Percentiles rank a stretch among this genome's conserved stretches.
Evolutionary conservation across 441 rosid species (phyloP).

Genomic region (Gossypium davidsonii): DNA sequence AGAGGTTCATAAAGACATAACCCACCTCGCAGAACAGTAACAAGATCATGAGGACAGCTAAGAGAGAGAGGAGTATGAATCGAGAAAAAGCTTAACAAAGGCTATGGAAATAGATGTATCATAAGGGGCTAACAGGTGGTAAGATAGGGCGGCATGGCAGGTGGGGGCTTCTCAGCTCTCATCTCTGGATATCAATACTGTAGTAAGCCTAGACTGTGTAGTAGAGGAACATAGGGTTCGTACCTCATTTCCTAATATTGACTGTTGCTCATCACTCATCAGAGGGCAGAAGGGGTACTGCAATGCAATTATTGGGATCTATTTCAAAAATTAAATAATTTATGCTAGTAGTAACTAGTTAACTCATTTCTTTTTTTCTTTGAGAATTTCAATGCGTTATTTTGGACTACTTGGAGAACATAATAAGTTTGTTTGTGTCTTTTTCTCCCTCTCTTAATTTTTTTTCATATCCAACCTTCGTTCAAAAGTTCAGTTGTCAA

Average conservation of each 20-base stretch:
- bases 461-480: neutral
- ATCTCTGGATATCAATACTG: neutral
- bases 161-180: conserved; percentile 6
- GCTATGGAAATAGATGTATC: conserved; percentile 23
- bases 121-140: conserved; percentile 29
- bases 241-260: neutral
- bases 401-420: neutral
- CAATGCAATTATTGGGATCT: conserved; percentile 18
- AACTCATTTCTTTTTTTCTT: neutral
- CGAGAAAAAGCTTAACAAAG: conserved; percentile 13
- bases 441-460: neutral
- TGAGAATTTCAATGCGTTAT: conserved; percentile 20
- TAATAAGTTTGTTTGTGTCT: neutral
- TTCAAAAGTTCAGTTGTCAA: conserved; percentile 25
- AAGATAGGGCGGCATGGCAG: conserved; percentile 36
- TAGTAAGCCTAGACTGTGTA: neutral
- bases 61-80: conserved; percentile 19
- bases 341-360: neutral
- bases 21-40: conserved; percentile 22
- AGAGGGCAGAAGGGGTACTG: neutral
- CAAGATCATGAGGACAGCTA: conserved; percentile 39
- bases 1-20: neutral
- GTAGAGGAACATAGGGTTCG: conserved; percentile 11
- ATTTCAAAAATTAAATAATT: neutral
- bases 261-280: neutral